Percentiles rank a stretch among this genome's conserved stretches.
Evolutionary conservation across 495 filamentous ascomycete genomes (phyloP).

Genomic region (Xylona heveae): DNA sequence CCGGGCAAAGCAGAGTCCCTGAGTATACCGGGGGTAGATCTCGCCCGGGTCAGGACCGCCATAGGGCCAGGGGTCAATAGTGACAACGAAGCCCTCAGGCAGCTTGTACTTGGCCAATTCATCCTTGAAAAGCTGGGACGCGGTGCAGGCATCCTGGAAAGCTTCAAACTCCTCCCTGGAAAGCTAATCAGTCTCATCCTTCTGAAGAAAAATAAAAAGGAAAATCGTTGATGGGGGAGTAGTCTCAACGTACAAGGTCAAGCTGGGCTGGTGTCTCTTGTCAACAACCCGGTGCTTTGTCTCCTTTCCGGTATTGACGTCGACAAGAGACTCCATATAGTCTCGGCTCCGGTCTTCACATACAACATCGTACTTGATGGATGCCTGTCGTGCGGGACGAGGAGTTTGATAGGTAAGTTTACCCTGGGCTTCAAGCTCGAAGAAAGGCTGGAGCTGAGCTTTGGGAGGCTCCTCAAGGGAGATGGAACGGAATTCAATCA

Average conservation of each 20-base stretch:
- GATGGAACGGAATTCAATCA: conserved; percentile 31
- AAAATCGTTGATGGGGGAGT: conserved; percentile 7
- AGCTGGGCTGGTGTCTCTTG: conserved; percentile 34
- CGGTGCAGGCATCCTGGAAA: conserved; percentile 37
- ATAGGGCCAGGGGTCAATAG: conserved; percentile 55
- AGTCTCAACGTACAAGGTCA: conserved; percentile 28
- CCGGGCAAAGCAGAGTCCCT: conserved; percentile 29
- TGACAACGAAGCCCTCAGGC: conserved; percentile 37
- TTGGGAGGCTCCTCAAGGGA: conserved; percentile 30
- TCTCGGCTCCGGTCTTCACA: conserved; percentile 30
- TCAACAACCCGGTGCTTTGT: conserved; percentile 31
- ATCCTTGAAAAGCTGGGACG: conserved; percentile 36
- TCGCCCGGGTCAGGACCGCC: conserved; percentile 34
- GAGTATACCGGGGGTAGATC: conserved; percentile 32
- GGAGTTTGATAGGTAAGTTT: conserved; percentile 22
- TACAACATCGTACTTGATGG: conserved; percentile 45
- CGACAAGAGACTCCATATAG: conserved; percentile 41
- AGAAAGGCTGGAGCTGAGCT: conserved; percentile 22
- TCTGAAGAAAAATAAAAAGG: too few species aligned
- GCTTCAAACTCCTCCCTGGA: conserved; percentile 35
- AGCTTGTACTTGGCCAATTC: conserved; percentile 38
- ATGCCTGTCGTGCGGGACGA: conserved; percentile 35
- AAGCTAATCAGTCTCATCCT: too few species aligned
- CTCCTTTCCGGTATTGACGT: conserved; percentile 26
- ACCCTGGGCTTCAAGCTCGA: conserved; percentile 27